Conservation (phyloP, 306 rosid species). For the Vicia sativa region DNA sequence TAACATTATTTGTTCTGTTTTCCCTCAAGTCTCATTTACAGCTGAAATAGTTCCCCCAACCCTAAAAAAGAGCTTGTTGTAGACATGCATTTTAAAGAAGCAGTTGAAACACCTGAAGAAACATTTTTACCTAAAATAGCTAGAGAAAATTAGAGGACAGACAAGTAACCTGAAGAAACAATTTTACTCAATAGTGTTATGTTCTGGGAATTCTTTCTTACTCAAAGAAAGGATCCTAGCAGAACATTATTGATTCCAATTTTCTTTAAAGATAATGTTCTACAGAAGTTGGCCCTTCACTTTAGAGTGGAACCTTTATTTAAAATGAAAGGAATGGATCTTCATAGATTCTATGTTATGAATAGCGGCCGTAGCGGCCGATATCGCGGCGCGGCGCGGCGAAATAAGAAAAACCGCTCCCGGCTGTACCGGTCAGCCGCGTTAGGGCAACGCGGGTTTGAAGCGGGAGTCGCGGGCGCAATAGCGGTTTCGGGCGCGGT, state of each 20-base stretch:
- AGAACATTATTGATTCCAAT: neutral
- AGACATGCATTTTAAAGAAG: constrained; percentile 17
- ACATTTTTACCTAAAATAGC: constrained; percentile 1
- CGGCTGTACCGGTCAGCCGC: too few relatives aligned
- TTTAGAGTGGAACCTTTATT: neutral
- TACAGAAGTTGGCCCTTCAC: neutral
- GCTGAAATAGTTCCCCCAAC: neutral
- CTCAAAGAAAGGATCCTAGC: too few relatives aligned
- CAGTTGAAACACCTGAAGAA: constrained; percentile 3
- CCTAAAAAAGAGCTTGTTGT: neutral
- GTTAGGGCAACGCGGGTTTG: too few relatives aligned
- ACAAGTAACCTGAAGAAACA: neutral
- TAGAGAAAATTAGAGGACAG: neutral
- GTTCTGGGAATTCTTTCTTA: too few relatives aligned
- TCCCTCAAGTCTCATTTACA: neutral
- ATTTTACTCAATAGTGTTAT: too few relatives aligned
- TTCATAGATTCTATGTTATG: constrained; percentile 4
- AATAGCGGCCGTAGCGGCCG: too few relatives aligned
- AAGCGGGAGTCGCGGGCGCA: too few relatives aligned
- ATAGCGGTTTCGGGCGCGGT: too few relatives aligned
- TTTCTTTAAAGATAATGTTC: neutral
- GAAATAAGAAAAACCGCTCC: too few relatives aligned
- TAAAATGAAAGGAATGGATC: constrained; percentile 1
- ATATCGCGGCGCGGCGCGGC: too few relatives aligned
- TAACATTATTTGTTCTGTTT: constrained; percentile 21